phyloP scores from a whole-genome alignment of 306 rosid species.

The Mucuna pruriens region DNA sequence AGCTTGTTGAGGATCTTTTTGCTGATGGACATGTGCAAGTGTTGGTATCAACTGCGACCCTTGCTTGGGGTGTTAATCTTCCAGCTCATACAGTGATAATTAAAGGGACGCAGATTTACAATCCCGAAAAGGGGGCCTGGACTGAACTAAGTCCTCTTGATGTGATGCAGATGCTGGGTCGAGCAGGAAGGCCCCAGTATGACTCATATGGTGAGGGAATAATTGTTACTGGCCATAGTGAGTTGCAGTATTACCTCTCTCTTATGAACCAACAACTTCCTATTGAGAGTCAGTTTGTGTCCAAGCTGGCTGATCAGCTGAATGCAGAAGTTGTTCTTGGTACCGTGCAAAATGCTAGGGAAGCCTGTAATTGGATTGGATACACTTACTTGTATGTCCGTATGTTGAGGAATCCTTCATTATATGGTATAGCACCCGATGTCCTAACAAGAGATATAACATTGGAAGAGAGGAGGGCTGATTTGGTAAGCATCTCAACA shows the following conservation, averaged over 20 bases:
- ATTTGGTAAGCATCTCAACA: conserved; percentile 61
- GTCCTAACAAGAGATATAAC: conserved; percentile 67
- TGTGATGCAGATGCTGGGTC: conserved; percentile 97
- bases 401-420: conserved; percentile 80
- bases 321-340: conserved; percentile 96
- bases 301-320: conserved; percentile 90
- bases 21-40: conserved; percentile 96
- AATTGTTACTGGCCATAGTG: conserved; percentile 88
- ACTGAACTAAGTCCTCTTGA: conserved; percentile 95
- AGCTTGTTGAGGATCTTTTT: conserved; percentile 96
- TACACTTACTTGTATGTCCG: conserved; percentile 87
- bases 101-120: conserved; percentile 94
- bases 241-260: conserved; percentile 92
- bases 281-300: conserved; percentile 91
- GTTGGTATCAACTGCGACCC: conserved; percentile 95
- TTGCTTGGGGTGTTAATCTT: conserved; percentile 98
- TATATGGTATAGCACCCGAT: conserved; percentile 82
- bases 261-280: conserved; percentile 96
- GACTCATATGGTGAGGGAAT: conserved; percentile 93
- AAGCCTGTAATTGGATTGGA: conserved; percentile 85
- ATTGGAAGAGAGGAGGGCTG: conserved; percentile 92
- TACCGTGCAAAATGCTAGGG: conserved; percentile 88
- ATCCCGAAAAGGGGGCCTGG: conserved; percentile 98
- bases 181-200: conserved; percentile 96
- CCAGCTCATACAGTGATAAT: conserved; percentile 94